A percentile compares a stretch with the other conserved stretches of the same genome.
phyloP scores from a whole-genome alignment of 2,329 filamentous ascomycete species.

The Tolypocladium nubicola region DNA sequence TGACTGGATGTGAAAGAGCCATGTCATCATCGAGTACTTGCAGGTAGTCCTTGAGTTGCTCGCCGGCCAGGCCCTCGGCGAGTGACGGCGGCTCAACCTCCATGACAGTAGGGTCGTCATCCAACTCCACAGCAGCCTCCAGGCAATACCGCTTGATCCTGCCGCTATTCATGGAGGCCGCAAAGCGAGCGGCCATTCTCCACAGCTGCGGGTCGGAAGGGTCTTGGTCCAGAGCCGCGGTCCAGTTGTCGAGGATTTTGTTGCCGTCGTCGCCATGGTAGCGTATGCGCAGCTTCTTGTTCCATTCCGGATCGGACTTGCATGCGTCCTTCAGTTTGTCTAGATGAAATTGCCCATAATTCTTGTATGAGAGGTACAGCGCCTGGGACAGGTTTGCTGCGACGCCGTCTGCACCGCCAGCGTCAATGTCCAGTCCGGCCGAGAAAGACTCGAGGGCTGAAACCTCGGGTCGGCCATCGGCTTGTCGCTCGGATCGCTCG shows the following conservation, averaged over 20 bases:
- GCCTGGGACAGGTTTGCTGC: slow-evolving; percentile 80
- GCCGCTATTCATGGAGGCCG: slow-evolving; percentile 44
- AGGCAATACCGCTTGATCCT: slow-evolving; percentile 51
- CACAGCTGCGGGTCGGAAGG: slow-evolving; percentile 58
- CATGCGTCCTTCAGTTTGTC: slow-evolving; percentile 39
- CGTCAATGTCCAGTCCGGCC: slow-evolving; percentile 42
- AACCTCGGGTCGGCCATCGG: slow-evolving; percentile 32
- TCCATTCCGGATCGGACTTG: slow-evolving; percentile 42
- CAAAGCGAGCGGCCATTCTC: slow-evolving; percentile 48
- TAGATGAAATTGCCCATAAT: slow-evolving; percentile 84
- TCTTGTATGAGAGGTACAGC: slow-evolving; percentile 89
- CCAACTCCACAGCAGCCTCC: slow-evolving; percentile 55
- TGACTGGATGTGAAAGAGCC: slow-evolving; percentile 48
- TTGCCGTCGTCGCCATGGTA: slow-evolving; percentile 23
- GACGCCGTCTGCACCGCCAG: slow-evolving; percentile 58
- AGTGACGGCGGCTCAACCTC: slow-evolving; percentile 54
- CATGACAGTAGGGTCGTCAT: slow-evolving; percentile 52
- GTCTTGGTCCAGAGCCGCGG: slow-evolving; percentile 50
- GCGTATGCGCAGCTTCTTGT: slow-evolving; percentile 12
- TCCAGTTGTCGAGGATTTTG: slow-evolving; percentile 45
- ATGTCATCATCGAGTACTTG: slow-evolving; percentile 42
- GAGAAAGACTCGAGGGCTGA: slow-evolving; percentile 35
- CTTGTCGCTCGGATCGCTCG: slow-evolving; percentile 53
- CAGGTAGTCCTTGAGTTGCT: slow-evolving; percentile 48
- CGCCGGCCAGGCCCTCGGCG: slow-evolving; percentile 52